These are phyloP conservation scores for Russula lepida DNA, from an alignment of 768 basidiomycete genomes.

Conservation along the genomic window DNA sequence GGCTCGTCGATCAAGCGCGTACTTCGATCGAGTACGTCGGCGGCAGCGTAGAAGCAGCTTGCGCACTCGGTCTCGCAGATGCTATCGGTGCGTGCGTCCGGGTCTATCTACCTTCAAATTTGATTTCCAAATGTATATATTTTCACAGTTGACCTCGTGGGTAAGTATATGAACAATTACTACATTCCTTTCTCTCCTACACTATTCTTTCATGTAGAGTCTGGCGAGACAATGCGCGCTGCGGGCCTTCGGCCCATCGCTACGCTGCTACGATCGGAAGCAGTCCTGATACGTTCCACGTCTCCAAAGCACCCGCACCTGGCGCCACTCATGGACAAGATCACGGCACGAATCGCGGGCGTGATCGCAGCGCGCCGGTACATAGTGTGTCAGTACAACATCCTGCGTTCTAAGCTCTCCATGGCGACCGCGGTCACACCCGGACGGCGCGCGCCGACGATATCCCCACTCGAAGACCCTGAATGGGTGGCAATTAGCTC, in stretches of 20 bases:
- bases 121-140: not conserved
- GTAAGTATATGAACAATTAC: conserved; percentile 36
- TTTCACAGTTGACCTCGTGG: conserved; percentile 81
- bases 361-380: conserved; percentile 84
- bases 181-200: not conserved
- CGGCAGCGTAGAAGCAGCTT: conserved; percentile 97
- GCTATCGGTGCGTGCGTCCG: conserved; percentile 66
- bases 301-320: conserved; percentile 54
- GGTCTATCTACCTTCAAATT: not conserved
- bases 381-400: conserved; percentile 89
- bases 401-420: conserved; percentile 54
- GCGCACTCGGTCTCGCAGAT: conserved; percentile 91
- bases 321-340: conserved; percentile 59
- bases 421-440: conserved; percentile 71
- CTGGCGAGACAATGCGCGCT: conserved; percentile 98
- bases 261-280: conserved; percentile 79
- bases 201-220: conserved; percentile 46
- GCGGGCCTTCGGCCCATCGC: conserved; percentile 91
- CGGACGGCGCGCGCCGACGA: conserved; percentile 81
- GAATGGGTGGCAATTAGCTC: conserved; percentile 88
- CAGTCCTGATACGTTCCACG: conserved; percentile 83
- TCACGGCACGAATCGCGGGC: conserved; percentile 85
- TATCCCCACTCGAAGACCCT: conserved; percentile 72
- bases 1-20: conserved; percentile 43
- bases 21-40: conserved; percentile 94